phyloP scores from a whole-genome alignment of 2,329 filamentous ascomycete species.

The Arthrobotrys musiformis region DNA sequence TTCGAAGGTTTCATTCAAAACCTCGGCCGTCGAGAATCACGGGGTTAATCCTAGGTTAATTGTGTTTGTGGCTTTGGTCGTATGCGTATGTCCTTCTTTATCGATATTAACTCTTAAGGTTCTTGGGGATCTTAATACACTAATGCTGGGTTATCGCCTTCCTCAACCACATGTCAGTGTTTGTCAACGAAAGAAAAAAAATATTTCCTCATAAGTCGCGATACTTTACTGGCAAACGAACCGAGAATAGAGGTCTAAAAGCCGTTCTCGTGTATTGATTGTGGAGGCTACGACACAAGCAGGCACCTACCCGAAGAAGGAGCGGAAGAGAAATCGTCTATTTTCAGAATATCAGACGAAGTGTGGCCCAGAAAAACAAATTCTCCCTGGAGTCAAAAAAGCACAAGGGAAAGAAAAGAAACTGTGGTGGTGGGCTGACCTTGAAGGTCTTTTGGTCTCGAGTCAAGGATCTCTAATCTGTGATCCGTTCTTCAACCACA shows the following conservation, averaged over 20 bases:
- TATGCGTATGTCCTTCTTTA: constrained; percentile 13
- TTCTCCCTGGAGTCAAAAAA: constrained; percentile 16
- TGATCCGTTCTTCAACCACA: constrained; percentile 51
- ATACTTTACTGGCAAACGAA: constrained; percentile 42
- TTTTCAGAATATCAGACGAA: constrained; percentile 56
- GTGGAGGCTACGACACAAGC: constrained; percentile 31
- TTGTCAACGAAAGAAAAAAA: constrained; percentile 17
- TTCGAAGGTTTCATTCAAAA: constrained; percentile 35
- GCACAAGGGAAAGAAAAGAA: constrained; percentile 19
- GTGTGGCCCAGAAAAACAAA: constrained; percentile 49
- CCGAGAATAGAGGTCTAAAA: constrained; percentile 32
- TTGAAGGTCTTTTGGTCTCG: constrained; percentile 29
- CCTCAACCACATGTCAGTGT: constrained; percentile 17
- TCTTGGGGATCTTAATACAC: not conserved
- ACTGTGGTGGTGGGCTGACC: constrained; percentile 53
- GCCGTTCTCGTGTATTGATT: constrained; percentile 24
- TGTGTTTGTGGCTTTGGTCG: not conserved
- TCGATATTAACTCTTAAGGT: constrained; percentile 10
- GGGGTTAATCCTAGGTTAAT: constrained; percentile 25
- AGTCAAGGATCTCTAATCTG: constrained; percentile 49
- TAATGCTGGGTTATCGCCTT: not conserved
- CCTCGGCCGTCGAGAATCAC: constrained; percentile 31
- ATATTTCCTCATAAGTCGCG: not conserved
- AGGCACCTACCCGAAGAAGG: constrained; percentile 55
- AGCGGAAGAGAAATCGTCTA: constrained; percentile 55